Evolutionary conservation across 768 basidiomycete species (phyloP), one percentile per base, ranked within the genome.

Genomic region (Kwoniella pini): DNA sequence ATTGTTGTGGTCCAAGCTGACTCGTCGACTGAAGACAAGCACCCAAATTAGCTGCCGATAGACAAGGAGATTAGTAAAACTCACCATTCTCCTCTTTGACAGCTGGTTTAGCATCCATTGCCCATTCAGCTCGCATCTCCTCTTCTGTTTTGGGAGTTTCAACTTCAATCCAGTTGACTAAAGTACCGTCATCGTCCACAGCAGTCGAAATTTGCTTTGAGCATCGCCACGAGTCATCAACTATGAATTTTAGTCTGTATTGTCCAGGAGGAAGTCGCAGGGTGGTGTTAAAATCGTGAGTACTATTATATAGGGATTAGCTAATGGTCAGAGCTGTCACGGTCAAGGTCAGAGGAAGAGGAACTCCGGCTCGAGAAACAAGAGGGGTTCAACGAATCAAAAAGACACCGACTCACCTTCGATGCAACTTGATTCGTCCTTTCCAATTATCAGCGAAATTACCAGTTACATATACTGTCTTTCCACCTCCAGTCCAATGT

Each of bases 161-260:
- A 1, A 90, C 88, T 43, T 88, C 86, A 59, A 98, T 87, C 75
- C 95, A 97, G 80, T 98, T 98, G 54, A 95, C 91, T 44, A 98
- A 82, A 26, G 88, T 88, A 30, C 95, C 95, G 54, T 82, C 80
- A 70, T 92, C 89, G 75, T 97, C 93, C 74, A 93, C 91, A 46
- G 94, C 91, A 0, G 91, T 91, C 24, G 88, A 87, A n/a, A 87
- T 71, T 58, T 79, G 74, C 68, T 80, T 79, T 12, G 80, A 80
- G 54, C 81, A 85, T 62, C 88, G 85, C 86, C 88, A 91, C 45
- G 86, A 84, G 46, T 88, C 90, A 76, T 98, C 95, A 62, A 98
- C 90, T 65, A 97, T 85, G 82, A 96, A 98, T 59, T 93, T 90
- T 75, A 97, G 83, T 65, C 93, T 90, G 74, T 97, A 92, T 0